phyloP scores from a whole-genome alignment of 495 filamentous ascomycete species.

The Glarea lozoyensis region DNA sequence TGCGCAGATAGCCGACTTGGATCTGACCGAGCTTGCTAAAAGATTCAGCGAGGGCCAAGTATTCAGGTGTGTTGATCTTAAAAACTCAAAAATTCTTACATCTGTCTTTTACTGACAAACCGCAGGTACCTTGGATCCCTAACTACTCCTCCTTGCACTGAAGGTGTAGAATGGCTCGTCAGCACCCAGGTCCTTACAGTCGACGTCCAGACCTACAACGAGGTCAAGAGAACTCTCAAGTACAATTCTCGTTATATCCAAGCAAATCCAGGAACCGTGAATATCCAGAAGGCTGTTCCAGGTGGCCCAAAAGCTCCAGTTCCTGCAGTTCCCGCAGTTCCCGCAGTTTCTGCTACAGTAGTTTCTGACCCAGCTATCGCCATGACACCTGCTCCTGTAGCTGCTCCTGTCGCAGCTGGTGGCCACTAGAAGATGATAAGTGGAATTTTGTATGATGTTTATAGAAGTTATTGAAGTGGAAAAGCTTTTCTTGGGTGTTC shows the following conservation, averaged over 20 bases:
- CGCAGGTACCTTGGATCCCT: constrained; percentile 54
- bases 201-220: constrained; percentile 41
- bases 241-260: constrained; percentile 58
- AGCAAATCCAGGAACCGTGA: constrained; percentile 41
- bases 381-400: too few relatives aligned
- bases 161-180: constrained; percentile 51
- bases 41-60: neutral
- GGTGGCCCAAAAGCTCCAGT: neutral
- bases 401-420: too few relatives aligned
- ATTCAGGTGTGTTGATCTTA: neutral
- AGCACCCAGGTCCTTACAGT: constrained; percentile 43
- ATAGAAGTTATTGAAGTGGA: too few relatives aligned
- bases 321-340: too few relatives aligned
- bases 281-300: constrained; percentile 31
- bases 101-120: too few relatives aligned
- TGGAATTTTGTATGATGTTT: too few relatives aligned
- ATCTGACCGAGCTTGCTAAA: constrained; percentile 1
- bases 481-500: too few relatives aligned
- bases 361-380: too few relatives aligned
- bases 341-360: too few relatives aligned
- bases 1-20: constrained; percentile 49
- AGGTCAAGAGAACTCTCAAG: constrained; percentile 49
- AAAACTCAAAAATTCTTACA: too few relatives aligned
- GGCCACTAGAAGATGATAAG: too few relatives aligned
- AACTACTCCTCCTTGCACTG: constrained; percentile 60